Conservation (phyloP, 805 yeast species). For the Teunomyces lycoperdinae region DNA sequence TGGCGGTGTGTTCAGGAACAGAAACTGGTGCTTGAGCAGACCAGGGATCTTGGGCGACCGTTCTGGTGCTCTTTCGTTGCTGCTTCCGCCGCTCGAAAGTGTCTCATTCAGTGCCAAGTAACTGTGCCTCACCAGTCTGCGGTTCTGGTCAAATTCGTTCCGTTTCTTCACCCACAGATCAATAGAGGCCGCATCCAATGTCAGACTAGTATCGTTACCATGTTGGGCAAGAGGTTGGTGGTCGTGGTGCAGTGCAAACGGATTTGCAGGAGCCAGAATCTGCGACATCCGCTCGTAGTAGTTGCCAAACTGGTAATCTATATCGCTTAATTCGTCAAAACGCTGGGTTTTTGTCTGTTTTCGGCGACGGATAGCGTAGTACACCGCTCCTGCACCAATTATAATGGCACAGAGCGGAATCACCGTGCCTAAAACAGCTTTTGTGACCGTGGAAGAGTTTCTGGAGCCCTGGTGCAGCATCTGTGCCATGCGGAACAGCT, state of each 20-base stretch:
- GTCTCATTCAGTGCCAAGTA: constrained; percentile 32
- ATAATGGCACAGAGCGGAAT: constrained; percentile 28
- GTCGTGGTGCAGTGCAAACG: constrained; percentile 3
- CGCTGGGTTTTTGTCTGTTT: constrained; percentile 9
- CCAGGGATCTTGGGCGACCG: neutral
- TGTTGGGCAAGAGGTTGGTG: constrained; percentile 2
- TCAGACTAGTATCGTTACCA: constrained; percentile 31
- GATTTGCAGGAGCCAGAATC: constrained; percentile 5
- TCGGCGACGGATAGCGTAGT: constrained; percentile 18
- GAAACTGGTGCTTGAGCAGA: too few relatives aligned
- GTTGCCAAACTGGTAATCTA: constrained; percentile 31
- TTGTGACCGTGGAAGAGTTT: constrained; percentile 15
- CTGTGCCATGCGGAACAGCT: constrained; percentile 14
- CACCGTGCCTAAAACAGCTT: constrained; percentile 38
- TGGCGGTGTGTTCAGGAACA: too few relatives aligned
- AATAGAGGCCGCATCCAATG: constrained; percentile 47
- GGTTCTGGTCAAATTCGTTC: constrained; percentile 39
- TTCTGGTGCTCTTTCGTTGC: neutral
- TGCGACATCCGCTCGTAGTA: constrained; percentile 18
- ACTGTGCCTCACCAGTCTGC: constrained; percentile 19
- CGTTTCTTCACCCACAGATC: constrained; percentile 54
- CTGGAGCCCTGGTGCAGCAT: constrained; percentile 29
- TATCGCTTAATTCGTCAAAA: constrained; percentile 20
- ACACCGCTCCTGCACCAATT: constrained; percentile 10
- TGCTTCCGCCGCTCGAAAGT: constrained; percentile 5